Conservation (phyloP, 2,329 filamentous ascomycete genomes). For the Epicoccum nigrum region DNA sequence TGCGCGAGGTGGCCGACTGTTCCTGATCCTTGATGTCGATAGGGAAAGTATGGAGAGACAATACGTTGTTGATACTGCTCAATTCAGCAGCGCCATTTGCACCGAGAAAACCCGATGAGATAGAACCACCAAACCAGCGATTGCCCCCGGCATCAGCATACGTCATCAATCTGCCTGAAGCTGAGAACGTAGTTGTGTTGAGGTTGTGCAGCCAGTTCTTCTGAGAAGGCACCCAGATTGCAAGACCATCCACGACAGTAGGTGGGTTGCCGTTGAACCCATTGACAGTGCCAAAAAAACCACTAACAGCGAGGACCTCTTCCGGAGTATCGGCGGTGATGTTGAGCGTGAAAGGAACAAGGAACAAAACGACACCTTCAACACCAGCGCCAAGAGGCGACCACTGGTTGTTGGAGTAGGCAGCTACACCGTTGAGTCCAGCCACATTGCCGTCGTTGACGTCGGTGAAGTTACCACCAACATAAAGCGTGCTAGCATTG, state of each 20-base stretch:
- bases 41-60: slow-evolving; percentile 55
- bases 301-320: slow-evolving; percentile 78
- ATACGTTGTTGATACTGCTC: slow-evolving; percentile 36
- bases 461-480: slow-evolving; percentile 84
- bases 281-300: slow-evolving; percentile 75
- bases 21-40: slow-evolving; percentile 33
- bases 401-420: slow-evolving; percentile 76
- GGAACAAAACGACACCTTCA: slow-evolving; percentile 74
- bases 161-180: slow-evolving; percentile 75
- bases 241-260: slow-evolving; percentile 74
- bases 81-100: slow-evolving; percentile 76
- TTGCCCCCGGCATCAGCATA: slow-evolving; percentile 65
- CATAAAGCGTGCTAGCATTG: slow-evolving; percentile 67
- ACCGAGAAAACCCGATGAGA: slow-evolving; percentile 75
- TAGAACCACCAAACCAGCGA: slow-evolving; percentile 80
- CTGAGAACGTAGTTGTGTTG: slow-evolving; percentile 63
- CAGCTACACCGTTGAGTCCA: slow-evolving; percentile 77
- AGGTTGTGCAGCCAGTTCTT: slow-evolving; percentile 89
- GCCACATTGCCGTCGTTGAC: slow-evolving; percentile 66
- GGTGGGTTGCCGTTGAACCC: slow-evolving; percentile 68
- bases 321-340: slow-evolving; percentile 72
- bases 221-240: slow-evolving; percentile 86
- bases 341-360: slow-evolving; percentile 82
- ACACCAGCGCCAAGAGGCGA: slow-evolving; percentile 81
- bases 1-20: slow-evolving; percentile 41